Evolutionary conservation across 1,284 basidiomycete species (phyloP).

Genomic region (Sanguinoderma infundibulare): DNA sequence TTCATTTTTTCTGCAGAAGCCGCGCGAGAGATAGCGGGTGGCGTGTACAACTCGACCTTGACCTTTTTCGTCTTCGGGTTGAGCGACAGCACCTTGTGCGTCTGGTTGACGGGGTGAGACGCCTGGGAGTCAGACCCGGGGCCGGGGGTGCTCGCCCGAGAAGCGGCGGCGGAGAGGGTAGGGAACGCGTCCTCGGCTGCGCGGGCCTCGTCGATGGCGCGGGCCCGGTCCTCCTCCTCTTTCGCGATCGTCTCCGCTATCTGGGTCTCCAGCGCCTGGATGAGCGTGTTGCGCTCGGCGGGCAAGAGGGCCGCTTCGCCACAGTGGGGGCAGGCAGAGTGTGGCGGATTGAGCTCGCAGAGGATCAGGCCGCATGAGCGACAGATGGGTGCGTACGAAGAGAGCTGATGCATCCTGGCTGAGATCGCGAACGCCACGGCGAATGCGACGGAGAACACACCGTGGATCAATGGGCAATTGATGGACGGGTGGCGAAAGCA

Average conservation of each 20-base stretch:
- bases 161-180: constrained; percentile 41
- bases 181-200: constrained; percentile 67
- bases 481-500: not conserved
- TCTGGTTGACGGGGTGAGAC: constrained; percentile 37
- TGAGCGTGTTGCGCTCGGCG: constrained; percentile 40
- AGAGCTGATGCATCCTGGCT: constrained; percentile 64
- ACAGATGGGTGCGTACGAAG: constrained; percentile 60
- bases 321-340: constrained; percentile 64
- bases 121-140: constrained; percentile 29
- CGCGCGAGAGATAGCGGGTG: constrained; percentile 41
- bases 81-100: constrained; percentile 66
- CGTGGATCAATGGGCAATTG: not conserved
- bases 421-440: constrained; percentile 2
- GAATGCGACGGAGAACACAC: not conserved
- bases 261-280: constrained; percentile 47
- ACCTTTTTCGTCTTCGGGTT: constrained; percentile 56
- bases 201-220: constrained; percentile 50
- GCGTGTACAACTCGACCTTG: constrained; percentile 53
- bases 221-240: constrained; percentile 54
- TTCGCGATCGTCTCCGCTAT: constrained; percentile 46
- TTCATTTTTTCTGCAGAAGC: constrained; percentile 34
- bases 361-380: constrained; percentile 63
- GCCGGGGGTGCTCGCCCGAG: constrained; percentile 16
- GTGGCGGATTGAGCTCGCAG: constrained; percentile 59
- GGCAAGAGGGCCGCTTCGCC: constrained; percentile 41